phyloP scores from a whole-genome alignment of 495 filamentous ascomycete species.

The Penicillium crystallinum region DNA sequence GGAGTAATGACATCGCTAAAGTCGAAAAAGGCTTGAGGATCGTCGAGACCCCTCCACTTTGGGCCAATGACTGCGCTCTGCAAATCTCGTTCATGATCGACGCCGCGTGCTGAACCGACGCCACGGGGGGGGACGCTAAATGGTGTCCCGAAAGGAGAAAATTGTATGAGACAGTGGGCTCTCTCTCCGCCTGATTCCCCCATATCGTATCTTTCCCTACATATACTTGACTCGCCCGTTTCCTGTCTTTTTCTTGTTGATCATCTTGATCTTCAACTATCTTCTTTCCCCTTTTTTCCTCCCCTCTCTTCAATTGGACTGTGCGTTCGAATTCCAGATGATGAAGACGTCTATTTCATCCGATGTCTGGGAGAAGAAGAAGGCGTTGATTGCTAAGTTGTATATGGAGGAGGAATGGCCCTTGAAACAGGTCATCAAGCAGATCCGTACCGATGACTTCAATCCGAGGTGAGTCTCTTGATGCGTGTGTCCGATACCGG shows the following conservation, averaged over 20 bases:
- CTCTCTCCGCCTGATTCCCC: neutral
- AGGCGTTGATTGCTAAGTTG: slow-evolving; percentile 40
- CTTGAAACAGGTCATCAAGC: slow-evolving; percentile 46
- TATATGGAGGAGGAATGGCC: slow-evolving; percentile 50
- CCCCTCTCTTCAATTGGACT: slow-evolving; percentile 1
- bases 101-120: slow-evolving; percentile 12
- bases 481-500: neutral
- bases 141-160: neutral
- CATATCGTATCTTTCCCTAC: neutral
- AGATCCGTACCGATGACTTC: slow-evolving; percentile 45
- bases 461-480: slow-evolving; percentile 37
- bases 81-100: slow-evolving; percentile 22
- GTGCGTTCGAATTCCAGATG: neutral
- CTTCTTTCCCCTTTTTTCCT: neutral
- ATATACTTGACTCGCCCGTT: slow-evolving; percentile 4
- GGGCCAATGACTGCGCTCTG: slow-evolving; percentile 1
- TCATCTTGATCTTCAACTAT: neutral
- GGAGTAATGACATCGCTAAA: slow-evolving; percentile 2
- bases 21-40: slow-evolving; percentile 4
- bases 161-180: neutral
- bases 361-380: slow-evolving; percentile 48
- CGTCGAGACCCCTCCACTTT: slow-evolving; percentile 14
- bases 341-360: slow-evolving; percentile 48
- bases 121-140: slow-evolving; percentile 4
- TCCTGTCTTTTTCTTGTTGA: slow-evolving; percentile 3